Evolutionary conservation across 2,329 filamentous ascomycete species (phyloP).

Genomic region (Aureobasidium mangrovei): DNA sequence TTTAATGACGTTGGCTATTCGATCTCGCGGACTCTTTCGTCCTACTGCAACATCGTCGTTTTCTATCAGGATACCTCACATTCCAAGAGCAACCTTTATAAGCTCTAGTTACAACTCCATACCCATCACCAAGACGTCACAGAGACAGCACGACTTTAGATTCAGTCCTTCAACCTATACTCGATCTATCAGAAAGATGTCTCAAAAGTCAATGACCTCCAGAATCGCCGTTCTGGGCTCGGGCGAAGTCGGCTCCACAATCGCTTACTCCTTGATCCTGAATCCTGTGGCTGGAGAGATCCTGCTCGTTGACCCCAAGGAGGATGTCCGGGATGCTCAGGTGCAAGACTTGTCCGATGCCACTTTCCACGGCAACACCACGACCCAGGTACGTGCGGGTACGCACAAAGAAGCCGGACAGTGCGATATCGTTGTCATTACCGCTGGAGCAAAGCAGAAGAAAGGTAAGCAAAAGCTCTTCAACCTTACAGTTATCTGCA

Average conservation of each 20-base stretch:
- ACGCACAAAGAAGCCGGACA: slow-evolving; percentile 42
- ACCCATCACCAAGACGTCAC: background rate
- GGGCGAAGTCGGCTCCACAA: slow-evolving; percentile 43
- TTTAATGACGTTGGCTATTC: slow-evolving; percentile 1
- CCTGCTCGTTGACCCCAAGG: slow-evolving; percentile 46
- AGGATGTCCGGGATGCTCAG: slow-evolving; percentile 39
- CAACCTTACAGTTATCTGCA: too few species aligned
- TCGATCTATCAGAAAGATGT: background rate
- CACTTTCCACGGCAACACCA: slow-evolving; percentile 36
- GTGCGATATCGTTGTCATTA: slow-evolving; percentile 47
- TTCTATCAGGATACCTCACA: background rate
- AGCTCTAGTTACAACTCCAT: background rate
- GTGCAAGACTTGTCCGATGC: slow-evolving; percentile 46
- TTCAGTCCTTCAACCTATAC: background rate
- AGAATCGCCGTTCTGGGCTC: slow-evolving; percentile 43
- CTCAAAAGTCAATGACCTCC: slow-evolving; percentile 11
- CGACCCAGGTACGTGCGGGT: slow-evolving; percentile 37
- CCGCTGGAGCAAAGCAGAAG: slow-evolving; percentile 46
- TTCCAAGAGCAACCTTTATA: slow-evolving; percentile 1
- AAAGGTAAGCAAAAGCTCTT: slow-evolving; percentile 19
- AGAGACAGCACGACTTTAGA: background rate
- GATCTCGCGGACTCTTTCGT: background rate
- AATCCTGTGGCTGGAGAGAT: slow-evolving; percentile 43
- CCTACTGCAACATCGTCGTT: background rate
- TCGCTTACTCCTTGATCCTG: slow-evolving; percentile 44